These are phyloP conservation scores for Sorghum bicolor DNA, from an alignment of 176 grass and related monocot species.

Conservation along the genomic window Sorghum_bicolor_NCBIv3 NC_012873.2:55641501-55642000, in stretches of 20 bases:
- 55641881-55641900: neutral
- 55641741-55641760: neutral
- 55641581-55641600: neutral
- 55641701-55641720: neutral
- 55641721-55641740: neutral
- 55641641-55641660: neutral
- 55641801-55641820: neutral
- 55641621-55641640: neutral
- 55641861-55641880: neutral
- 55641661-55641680: neutral
- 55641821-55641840: neutral
- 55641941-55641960: neutral
- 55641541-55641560: neutral
- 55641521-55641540: neutral
- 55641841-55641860: neutral
- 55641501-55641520: neutral
- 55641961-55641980: neutral
- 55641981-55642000: neutral
- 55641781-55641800: neutral
- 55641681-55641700: neutral
- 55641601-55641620: neutral
- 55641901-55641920: neutral
- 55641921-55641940: neutral
- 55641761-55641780: neutral
- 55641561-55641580: neutral